Base-by-base conservation (phyloP, 1,139 yeast species). In the Blastobotrys raffinosifermentans region DNA sequence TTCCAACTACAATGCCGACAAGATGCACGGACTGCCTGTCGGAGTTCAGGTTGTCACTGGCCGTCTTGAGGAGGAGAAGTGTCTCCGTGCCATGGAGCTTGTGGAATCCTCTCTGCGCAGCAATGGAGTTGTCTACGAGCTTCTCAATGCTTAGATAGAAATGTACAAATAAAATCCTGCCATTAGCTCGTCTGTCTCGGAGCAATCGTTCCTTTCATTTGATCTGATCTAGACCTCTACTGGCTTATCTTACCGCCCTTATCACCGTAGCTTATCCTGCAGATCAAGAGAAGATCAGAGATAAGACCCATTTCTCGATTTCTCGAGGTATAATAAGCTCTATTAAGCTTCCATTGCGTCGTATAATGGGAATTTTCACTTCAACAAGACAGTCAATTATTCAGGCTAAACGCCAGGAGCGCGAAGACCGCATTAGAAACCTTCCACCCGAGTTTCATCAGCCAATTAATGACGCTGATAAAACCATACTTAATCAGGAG, bases 1-100 rank as follows among this genome's bases (percentile, higher is more conserved):
- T 43, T 51, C 51, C 18, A 54, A 66, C 46, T 80, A 79, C 57
- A 66, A 77, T 45, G 75, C 83, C 2, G 69, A 63, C 36, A 69
- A 72, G 45, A 67, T 70, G 58, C 72, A 76, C 44, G 80, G 80
- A 0, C 74, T 80, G 49, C 85, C 86, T 1, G 80, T 79, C 6
- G 74, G 80, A 15, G 66, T 79, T 17, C 87, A 80, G 59, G 62
- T 80, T 4, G 72, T 78, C 8, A 75, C 80, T 4, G 67, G 66
- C 42, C 65, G 77, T 38, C 67, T 70, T 36, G 73, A 75, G 48
- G 89, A 80, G 48, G 89, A 80, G 54, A 75, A 73, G 49, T 77
- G 72, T 2, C 49, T 77, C 25, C 66, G 61, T 35, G 66, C 64
- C 35, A 66, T 66, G 70, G 51, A 51, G 34, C 47, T 57, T 2